Percentiles rank a stretch among this genome's conserved stretches.
phyloP scores from a whole-genome alignment of 352 stramenopile species.

The Phytopythium boreale region DNA sequence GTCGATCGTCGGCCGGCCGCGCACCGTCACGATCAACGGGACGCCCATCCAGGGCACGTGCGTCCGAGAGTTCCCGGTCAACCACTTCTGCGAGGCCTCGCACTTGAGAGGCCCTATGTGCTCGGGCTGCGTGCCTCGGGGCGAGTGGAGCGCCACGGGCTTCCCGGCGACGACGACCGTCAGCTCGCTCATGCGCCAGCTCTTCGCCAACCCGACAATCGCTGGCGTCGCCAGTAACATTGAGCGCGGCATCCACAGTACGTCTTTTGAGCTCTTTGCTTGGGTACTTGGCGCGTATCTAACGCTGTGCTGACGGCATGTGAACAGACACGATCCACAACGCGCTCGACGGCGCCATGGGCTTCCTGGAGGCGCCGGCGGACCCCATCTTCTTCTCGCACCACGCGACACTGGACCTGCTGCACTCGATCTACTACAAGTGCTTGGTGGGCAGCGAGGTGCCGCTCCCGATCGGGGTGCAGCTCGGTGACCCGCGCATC shows the following conservation, averaged over 20 bases:
- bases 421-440: conserved; percentile 86
- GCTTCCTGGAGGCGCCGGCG: conserved; percentile 62
- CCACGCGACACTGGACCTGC: conserved; percentile 75
- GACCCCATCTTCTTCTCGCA: conserved; percentile 89
- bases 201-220: conserved; percentile 70
- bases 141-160: conserved; percentile 40
- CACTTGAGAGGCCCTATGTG: conserved; percentile 32
- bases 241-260: conserved; percentile 78
- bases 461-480: conserved; percentile 45
- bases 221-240: conserved; percentile 57
- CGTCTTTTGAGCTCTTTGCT: conserved; percentile 10
- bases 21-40: conserved; percentile 65
- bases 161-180: conserved; percentile 72
- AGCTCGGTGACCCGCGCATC: conserved; percentile 58
- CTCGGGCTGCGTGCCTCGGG: conserved; percentile 66
- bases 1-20: conserved; percentile 28
- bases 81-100: conserved; percentile 82
- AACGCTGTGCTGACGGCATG: background rate
- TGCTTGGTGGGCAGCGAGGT: conserved; percentile 66
- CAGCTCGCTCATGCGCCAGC: conserved; percentile 71
- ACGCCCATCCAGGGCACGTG: conserved; percentile 60
- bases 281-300: background rate
- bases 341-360: conserved; percentile 65
- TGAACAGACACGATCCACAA: conserved; percentile 77
- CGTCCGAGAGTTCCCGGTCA: conserved; percentile 32